These are phyloP conservation scores for Claviceps sp. DNA, from an alignment of 2,329 filamentous ascomycete genomes.

Conservation along the genomic window DNA sequence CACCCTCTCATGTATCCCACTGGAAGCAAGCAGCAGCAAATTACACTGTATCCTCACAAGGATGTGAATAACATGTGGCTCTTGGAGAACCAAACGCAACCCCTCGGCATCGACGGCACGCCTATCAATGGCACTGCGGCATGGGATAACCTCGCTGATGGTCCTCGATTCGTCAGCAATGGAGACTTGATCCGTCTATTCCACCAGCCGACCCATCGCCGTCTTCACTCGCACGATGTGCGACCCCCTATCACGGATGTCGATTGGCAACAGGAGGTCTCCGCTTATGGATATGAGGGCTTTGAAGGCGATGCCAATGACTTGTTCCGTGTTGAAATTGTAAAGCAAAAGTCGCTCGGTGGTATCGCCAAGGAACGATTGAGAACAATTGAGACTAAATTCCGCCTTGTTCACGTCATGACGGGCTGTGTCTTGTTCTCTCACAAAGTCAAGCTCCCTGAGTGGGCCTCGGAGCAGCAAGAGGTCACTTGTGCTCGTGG, in stretches of 20 bases:
- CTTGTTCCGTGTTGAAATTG: slow-evolving; percentile 85
- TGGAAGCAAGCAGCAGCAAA: slow-evolving; percentile 96
- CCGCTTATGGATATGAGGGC: slow-evolving; percentile 92
- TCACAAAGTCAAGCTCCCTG: slow-evolving; percentile 96
- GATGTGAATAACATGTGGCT: slow-evolving; percentile 96
- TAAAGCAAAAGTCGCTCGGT: slow-evolving; percentile 75
- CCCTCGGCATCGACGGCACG: slow-evolving; percentile 60
- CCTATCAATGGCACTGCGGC: slow-evolving; percentile 68
- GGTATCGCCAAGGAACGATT: slow-evolving; percentile 69
- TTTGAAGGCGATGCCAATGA: slow-evolving; percentile 97
- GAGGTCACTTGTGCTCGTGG: slow-evolving; percentile 94
- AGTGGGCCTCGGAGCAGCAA: slow-evolving; percentile 96
- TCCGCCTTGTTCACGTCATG: slow-evolving; percentile 91
- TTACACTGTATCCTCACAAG: slow-evolving; percentile 97
- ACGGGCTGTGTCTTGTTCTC: slow-evolving; percentile 93
- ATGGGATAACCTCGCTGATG: slow-evolving; percentile 62
- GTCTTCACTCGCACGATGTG: slow-evolving; percentile 92
- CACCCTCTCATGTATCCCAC: slow-evolving; percentile 95
- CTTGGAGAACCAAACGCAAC: slow-evolving; percentile 91
- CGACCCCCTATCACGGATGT: slow-evolving; percentile 74
- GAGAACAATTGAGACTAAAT: slow-evolving; percentile 92
- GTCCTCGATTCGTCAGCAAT: slow-evolving; percentile 55
- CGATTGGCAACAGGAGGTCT: slow-evolving; percentile 93
- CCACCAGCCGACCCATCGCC: slow-evolving; percentile 70
- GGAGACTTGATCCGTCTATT: slow-evolving; percentile 73